Evolutionary conservation across 164 flowering plant genomes (phyloP).

Genomic region (Nymphaea colorata): DNA sequence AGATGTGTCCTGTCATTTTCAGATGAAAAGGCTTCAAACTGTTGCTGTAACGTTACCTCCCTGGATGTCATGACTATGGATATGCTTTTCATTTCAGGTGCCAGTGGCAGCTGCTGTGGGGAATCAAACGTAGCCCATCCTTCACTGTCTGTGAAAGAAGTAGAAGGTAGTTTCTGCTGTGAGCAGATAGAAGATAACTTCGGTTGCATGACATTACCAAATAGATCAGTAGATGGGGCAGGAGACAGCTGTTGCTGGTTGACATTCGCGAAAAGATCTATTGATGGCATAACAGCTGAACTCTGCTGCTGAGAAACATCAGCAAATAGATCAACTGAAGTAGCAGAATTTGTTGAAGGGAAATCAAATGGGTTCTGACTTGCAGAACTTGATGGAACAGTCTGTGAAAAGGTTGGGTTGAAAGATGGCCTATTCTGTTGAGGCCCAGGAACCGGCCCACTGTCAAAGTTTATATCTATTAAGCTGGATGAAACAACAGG

Average conservation of each 20-base stretch:
- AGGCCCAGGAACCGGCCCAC: constrained; percentile 23
- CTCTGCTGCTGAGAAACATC: background rate
- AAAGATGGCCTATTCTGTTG: constrained; percentile 15
- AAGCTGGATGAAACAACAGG: constrained; percentile 32
- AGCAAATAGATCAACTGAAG: background rate
- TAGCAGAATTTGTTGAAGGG: constrained; percentile 16
- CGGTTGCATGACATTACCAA: background rate
- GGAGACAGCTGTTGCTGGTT: constrained; percentile 18
- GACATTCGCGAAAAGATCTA: constrained; percentile 32
- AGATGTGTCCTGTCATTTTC: constrained; percentile 22
- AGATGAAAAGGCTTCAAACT: constrained; percentile 19
- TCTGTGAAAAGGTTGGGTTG: background rate
- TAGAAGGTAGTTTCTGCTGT: constrained; percentile 17
- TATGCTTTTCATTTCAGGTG: constrained; percentile 11
- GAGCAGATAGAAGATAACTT: background rate
- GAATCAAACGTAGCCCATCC: constrained; percentile 99
- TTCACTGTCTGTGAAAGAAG: constrained; percentile 31
- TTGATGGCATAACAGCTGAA: constrained; percentile 8
- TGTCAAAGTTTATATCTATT: constrained; percentile 29
- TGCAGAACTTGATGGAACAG: constrained; percentile 6
- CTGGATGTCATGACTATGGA: constrained; percentile 11
- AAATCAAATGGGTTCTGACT: constrained; percentile 16
- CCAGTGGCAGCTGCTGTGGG: constrained; percentile 25
- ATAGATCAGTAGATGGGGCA: background rate
- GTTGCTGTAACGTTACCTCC: constrained; percentile 16